These are phyloP conservation scores for Cystobasidium onofrii DNA, from an alignment of 768 basidiomycete genomes.

Conservation along the genomic window DNA sequence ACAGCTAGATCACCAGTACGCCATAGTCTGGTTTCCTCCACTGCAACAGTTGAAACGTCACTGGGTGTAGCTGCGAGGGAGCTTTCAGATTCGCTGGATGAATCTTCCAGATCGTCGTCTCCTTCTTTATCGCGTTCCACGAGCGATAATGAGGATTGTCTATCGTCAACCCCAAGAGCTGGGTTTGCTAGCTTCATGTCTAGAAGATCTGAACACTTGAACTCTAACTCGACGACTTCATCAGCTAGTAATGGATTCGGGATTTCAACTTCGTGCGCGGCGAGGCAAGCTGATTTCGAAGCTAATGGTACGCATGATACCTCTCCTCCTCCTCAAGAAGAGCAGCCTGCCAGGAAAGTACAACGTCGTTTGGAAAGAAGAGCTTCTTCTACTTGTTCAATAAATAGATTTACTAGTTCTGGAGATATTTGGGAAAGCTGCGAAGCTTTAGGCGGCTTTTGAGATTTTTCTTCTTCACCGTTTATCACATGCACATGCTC, in stretches of 20 bases:
- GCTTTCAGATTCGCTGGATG: neutral
- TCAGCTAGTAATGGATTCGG: neutral
- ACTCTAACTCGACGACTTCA: neutral
- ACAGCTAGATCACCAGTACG: neutral
- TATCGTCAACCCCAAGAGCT: neutral
- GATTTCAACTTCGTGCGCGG: neutral
- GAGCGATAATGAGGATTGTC: neutral
- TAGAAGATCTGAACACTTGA: neutral
- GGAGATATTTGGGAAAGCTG: slow-evolving; percentile 13
- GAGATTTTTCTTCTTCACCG: neutral
- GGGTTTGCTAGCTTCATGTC: neutral
- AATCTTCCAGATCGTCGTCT: neutral
- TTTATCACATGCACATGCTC: neutral
- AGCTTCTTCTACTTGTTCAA: neutral
- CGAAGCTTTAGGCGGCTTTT: slow-evolving; percentile 12
- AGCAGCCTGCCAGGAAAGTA: slow-evolving; percentile 5
- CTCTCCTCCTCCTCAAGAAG: slow-evolving; percentile 10
- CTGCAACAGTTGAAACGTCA: slow-evolving; percentile 1
- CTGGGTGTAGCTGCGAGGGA: neutral
- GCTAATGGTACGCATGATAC: neutral
- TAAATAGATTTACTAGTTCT: neutral
- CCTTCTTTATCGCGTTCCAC: neutral
- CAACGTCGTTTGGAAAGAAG: neutral
- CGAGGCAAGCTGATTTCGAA: neutral
- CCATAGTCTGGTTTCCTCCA: neutral